Percentiles rank a stretch among this genome's conserved stretches.
Conservation (phyloP, 441 rosid species). For the Sinapis alba region DNA sequence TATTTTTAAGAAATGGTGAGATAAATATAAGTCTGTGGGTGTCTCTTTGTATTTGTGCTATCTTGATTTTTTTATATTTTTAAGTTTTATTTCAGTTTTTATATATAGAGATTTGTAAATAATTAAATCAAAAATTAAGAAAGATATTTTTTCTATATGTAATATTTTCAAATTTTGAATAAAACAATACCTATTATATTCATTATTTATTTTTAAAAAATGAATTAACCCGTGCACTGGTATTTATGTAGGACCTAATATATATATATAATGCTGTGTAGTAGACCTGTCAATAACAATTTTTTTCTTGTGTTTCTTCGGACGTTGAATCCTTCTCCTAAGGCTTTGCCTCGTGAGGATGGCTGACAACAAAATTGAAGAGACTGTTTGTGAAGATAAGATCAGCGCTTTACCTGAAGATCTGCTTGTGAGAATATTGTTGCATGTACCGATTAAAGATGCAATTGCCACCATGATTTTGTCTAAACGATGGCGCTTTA, state of each 20-base stretch:
- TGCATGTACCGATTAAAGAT: background rate
- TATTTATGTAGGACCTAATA: background rate
- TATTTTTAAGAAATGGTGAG: background rate
- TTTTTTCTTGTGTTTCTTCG: background rate
- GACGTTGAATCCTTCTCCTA: background rate
- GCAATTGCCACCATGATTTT: background rate
- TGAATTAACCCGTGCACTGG: background rate
- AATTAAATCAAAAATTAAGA: background rate
- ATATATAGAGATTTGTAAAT: background rate
- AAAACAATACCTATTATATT: no score
- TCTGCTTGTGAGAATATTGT: background rate
- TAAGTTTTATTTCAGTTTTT: background rate
- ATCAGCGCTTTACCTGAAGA: background rate
- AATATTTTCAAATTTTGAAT: no score
- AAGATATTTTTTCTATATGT: background rate
- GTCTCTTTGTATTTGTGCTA: background rate
- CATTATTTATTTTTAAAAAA: background rate
- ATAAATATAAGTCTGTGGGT: background rate
- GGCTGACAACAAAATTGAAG: background rate
- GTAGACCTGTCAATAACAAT: background rate
- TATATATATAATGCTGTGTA: background rate
- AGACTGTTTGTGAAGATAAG: background rate
- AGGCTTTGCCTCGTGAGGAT: background rate
- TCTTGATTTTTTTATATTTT: no score
- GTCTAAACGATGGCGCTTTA: conserved; percentile 1